Evolutionary conservation across 148 eudicot genomes (phyloP), one percentile per base, ranked within the genome.

Genomic region (Camellia japonica): DNA sequence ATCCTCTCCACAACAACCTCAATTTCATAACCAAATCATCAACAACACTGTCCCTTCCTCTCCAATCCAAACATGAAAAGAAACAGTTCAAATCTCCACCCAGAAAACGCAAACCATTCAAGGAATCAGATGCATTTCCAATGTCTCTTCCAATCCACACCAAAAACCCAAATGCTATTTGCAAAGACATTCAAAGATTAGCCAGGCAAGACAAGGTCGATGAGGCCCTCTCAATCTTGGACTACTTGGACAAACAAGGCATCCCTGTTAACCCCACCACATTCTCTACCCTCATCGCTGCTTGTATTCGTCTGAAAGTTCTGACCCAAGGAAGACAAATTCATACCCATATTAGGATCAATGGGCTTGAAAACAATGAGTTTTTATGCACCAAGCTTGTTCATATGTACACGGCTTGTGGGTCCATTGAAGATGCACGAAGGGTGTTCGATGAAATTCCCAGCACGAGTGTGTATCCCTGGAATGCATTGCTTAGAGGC

Each of bases 401-500:
- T 10, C 82, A 84, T 42, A 91, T 95, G 98, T 93, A 93, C 75
- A 87, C 94, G 9, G 80, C 89, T 30, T 95, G 96, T 84, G 94
- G 92, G 43, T 88, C 88, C 3, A 54, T 83, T 2, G 92, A 90
- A 55, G 94, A 90, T 51, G 96, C 98, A 5, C 79, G 85, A 55
- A 82, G 42, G 84, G 87, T 90, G 73, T 88, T 91, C 72, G 91
- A 82, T 14, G 84, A 80, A 77, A 80, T 87, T 66, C 83, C 77
- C 13, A 60, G 68, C 55, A 70, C 18, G 16, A 89, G 85, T 78
- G 94, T 95, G 20, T 91, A 91, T 79, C 85, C 95, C 16, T 95
- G 98, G 98, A 95, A 95, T 70, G 96, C 97, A 0, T 87, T 95
- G 84, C 89, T 95, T 61, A 93, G 97, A 78, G 98, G 98, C 0